Evolutionary conservation across 2,329 filamentous ascomycete species (phyloP).

Genomic region (Coniosporium tulheliwenetii): DNA sequence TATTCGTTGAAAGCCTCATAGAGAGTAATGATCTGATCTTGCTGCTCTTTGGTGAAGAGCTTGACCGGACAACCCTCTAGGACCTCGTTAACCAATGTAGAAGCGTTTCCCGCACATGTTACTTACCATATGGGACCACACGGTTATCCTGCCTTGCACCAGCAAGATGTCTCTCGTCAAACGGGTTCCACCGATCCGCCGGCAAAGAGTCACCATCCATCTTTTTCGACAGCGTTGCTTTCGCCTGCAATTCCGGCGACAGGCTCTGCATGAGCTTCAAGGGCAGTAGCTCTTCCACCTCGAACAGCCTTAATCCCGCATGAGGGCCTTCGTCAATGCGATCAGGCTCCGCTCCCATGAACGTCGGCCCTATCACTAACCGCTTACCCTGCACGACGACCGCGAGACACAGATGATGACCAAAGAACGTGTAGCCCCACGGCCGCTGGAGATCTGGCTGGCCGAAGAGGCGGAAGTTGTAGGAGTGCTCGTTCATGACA

Average conservation of each 20-base stretch:
- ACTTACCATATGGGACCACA: conserved; percentile 41
- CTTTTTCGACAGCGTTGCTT: conserved; percentile 46
- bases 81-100: no score
- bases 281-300: conserved; percentile 47
- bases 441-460: conserved; percentile 38
- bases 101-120: neutral
- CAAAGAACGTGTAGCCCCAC: conserved; percentile 64
- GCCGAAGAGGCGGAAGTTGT: conserved; percentile 62
- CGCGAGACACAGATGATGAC: conserved; percentile 62
- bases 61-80: no score
- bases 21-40: no score
- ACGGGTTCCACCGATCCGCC: conserved; percentile 57
- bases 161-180: conserved; percentile 64
- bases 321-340: conserved; percentile 50
- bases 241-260: conserved; percentile 24
- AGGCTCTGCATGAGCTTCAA: conserved; percentile 56
- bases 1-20: no score
- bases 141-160: conserved; percentile 69
- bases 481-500: conserved; percentile 60
- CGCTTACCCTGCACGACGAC: conserved; percentile 50
- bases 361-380: conserved; percentile 57
- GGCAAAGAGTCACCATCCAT: conserved; percentile 29
- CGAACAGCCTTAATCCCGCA: conserved; percentile 49
- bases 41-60: no score
- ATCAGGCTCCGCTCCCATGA: conserved; percentile 70